These are phyloP conservation scores for Chimonanthus praecox DNA, from an alignment of 164 flowering plant genomes.

Conservation along the genomic window DNA sequence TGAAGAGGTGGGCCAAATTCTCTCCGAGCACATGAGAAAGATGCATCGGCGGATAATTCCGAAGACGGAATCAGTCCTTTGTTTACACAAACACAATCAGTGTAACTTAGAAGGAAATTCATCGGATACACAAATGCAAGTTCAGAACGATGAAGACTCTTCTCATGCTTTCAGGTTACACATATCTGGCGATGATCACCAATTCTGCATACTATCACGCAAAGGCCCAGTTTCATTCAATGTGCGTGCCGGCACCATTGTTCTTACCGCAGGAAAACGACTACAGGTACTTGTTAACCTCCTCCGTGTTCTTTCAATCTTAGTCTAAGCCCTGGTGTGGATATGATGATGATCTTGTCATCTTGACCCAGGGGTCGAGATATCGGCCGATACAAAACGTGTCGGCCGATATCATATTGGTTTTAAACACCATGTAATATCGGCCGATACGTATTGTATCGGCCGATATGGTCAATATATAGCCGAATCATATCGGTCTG, in stretches of 20 bases:
- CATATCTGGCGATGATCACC: slow-evolving; percentile 13
- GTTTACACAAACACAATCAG: slow-evolving; percentile 22
- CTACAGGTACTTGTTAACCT: slow-evolving; percentile 12
- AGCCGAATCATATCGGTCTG: no score
- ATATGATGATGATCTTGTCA: not conserved
- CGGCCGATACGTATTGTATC: not conserved
- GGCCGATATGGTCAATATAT: not conserved
- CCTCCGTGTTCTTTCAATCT: not conserved
- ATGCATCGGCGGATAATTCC: not conserved
- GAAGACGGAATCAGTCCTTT: slow-evolving; percentile 17
- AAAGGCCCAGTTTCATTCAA: slow-evolving; percentile 24
- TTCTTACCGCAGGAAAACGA: slow-evolving; percentile 13
- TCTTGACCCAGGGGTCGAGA: not conserved
- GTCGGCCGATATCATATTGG: not conserved
- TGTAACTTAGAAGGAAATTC: not conserved
- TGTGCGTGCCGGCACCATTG: slow-evolving; percentile 24
- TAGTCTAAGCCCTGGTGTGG: no score
- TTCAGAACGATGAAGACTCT: not conserved
- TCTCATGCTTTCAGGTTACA: slow-evolving; percentile 31
- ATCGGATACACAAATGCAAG: not conserved
- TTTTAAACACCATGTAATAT: not conserved
- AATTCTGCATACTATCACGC: slow-evolving; percentile 16
- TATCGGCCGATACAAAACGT: not conserved
- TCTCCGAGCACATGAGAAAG: slow-evolving; percentile 15
- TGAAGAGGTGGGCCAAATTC: slow-evolving; percentile 26